phyloP scores from a whole-genome alignment of 306 rosid genomes.

The Cucurbita moschata region DNA sequence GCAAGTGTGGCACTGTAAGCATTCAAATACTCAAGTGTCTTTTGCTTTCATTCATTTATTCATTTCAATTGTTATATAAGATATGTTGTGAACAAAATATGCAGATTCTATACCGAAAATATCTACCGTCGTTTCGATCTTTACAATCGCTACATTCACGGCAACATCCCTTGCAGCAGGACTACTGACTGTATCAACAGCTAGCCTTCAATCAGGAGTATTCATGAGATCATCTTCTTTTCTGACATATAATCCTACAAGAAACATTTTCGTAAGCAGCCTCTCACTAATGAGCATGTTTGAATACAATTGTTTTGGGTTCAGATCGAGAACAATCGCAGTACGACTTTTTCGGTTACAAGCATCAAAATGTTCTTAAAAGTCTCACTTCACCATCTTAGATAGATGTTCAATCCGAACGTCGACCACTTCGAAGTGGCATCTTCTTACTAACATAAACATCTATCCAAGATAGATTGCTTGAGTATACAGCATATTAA shows the following conservation, averaged over 20 bases:
- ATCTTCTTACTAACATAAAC: neutral
- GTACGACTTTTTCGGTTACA: neutral
- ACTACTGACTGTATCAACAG: constrained; percentile 59
- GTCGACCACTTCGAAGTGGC: neutral
- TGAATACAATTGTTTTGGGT: neutral
- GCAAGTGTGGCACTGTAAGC: constrained; percentile 85
- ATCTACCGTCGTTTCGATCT: constrained; percentile 39
- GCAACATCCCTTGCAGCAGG: constrained; percentile 55
- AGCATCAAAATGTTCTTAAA: neutral
- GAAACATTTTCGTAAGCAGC: constrained; percentile 49
- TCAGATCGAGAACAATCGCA: neutral
- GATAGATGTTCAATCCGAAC: neutral
- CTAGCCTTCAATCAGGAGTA: constrained; percentile 63
- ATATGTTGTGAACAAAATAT: neutral
- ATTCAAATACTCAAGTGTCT: neutral
- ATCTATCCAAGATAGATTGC: neutral
- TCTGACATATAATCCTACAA: constrained; percentile 53
- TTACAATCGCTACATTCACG: constrained; percentile 48
- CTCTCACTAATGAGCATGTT: neutral
- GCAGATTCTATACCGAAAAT: constrained; percentile 57
- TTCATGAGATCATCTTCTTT: constrained; percentile 34
- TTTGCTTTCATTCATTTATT: neutral
- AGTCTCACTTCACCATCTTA: neutral
- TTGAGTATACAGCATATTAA: neutral
- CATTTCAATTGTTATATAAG: neutral